phyloP scores from a whole-genome alignment of 768 basidiomycete species.

The Leccinum broughii region DNA sequence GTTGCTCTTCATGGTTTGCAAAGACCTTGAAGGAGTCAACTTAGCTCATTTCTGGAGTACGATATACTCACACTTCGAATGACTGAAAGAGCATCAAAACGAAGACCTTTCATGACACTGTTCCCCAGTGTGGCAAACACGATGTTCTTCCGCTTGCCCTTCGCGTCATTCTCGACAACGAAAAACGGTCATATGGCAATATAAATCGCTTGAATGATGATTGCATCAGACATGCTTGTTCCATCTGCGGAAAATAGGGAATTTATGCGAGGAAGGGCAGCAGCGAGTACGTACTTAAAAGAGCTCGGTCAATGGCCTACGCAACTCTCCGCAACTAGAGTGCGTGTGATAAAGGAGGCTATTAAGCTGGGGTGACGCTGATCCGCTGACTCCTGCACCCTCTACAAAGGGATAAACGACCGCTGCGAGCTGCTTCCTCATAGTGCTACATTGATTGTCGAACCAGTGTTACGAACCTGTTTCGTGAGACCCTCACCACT shows the following conservation, averaged over 20 bases:
- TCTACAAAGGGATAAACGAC: slow-evolving; percentile 88
- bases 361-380: slow-evolving; percentile 50
- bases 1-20: slow-evolving; percentile 85
- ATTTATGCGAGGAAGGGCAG: slow-evolving; percentile 73
- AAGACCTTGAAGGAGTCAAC: slow-evolving; percentile 63
- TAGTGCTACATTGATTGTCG: slow-evolving; percentile 35
- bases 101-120: slow-evolving; percentile 77
- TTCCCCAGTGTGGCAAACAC: slow-evolving; percentile 69
- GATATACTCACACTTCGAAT: slow-evolving; percentile 72
- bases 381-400: slow-evolving; percentile 46
- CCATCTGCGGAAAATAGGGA: slow-evolving; percentile 70
- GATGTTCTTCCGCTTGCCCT: slow-evolving; percentile 55
- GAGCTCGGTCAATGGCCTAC: slow-evolving; percentile 60
- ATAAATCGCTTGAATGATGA: slow-evolving; percentile 92
- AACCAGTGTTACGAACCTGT: slow-evolving; percentile 54
- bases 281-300: slow-evolving; percentile 64
- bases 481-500: slow-evolving; percentile 80
- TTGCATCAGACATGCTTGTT: slow-evolving; percentile 76
- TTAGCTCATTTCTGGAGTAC: not conserved
- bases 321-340: slow-evolving; percentile 34
- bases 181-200: slow-evolving; percentile 95
- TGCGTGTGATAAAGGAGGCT: slow-evolving; percentile 49
- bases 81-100: slow-evolving; percentile 79
- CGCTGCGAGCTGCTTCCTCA: slow-evolving; percentile 79
- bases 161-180: slow-evolving; percentile 60